Conservation (phyloP, 305 asterid genomes). For the Fraxinus latifolia region DNA sequence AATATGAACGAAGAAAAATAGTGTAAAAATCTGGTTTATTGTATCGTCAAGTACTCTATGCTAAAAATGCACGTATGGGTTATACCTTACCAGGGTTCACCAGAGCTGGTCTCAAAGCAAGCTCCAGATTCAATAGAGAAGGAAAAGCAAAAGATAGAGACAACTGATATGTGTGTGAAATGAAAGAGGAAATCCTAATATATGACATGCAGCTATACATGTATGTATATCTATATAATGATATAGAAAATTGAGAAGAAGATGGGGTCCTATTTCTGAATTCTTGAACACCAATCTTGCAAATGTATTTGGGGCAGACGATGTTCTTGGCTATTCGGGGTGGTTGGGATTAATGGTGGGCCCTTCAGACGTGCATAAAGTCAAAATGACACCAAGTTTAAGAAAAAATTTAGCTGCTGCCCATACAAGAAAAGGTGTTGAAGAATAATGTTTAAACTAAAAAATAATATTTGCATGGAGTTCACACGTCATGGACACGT, state of each 20-base stretch:
- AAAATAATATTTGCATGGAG: constrained; percentile 29
- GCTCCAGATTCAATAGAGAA: background rate
- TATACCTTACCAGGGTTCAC: background rate
- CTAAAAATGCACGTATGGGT: background rate
- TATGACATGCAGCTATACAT: constrained; percentile 1
- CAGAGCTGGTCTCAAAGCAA: background rate
- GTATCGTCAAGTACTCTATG: background rate
- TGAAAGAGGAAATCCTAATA: background rate
- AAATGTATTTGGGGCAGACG: constrained; percentile 8
- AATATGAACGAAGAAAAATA: background rate
- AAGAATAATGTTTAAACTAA: background rate
- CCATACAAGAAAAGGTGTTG: constrained; percentile 16
- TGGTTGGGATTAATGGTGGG: constrained; percentile 13
- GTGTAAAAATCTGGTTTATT: background rate
- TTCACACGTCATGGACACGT: constrained; percentile 41
- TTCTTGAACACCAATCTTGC: constrained; percentile 7
- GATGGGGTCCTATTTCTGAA: background rate
- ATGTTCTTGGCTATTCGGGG: background rate
- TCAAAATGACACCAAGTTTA: background rate
- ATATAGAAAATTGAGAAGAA: background rate
- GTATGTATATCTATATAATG: background rate
- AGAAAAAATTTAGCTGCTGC: constrained; percentile 9
- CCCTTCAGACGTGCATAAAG: constrained; percentile 1
- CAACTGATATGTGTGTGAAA: background rate
- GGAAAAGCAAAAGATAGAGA: background rate